Percentiles rank a stretch among this genome's conserved stretches.
phyloP scores from a whole-genome alignment of 441 rosid species.

The Pelargonium cotyledonis region DNA sequence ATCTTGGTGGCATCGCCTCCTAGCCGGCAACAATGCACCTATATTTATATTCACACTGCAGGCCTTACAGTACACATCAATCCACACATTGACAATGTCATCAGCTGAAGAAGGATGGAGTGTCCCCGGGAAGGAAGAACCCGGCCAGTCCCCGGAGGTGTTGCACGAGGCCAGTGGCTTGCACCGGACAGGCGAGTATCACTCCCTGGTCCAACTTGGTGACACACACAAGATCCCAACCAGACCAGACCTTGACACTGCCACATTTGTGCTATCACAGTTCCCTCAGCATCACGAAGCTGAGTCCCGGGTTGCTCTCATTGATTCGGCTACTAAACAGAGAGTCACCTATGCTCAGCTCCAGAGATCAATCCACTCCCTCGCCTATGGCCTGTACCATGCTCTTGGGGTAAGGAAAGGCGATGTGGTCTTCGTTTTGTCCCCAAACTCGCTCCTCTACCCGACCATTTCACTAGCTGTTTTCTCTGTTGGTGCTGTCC shows the following conservation, averaged over 20 bases:
- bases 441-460: slow-evolving; percentile 51
- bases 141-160: neutral
- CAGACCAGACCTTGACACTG: slow-evolving; percentile 27
- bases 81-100: neutral
- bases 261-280: slow-evolving; percentile 39
- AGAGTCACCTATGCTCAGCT: slow-evolving; percentile 39
- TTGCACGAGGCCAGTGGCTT: slow-evolving; percentile 27
- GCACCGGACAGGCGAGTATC: slow-evolving; percentile 38
- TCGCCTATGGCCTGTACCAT: slow-evolving; percentile 40
- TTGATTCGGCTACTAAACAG: slow-evolving; percentile 33
- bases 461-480: slow-evolving; percentile 48
- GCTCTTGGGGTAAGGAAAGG: slow-evolving; percentile 45
- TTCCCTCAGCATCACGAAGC: slow-evolving; percentile 37
- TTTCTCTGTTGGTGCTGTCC: slow-evolving; percentile 50
- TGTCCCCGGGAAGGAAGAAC: slow-evolving; percentile 4
- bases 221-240: slow-evolving; percentile 31
- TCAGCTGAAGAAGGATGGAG: neutral
- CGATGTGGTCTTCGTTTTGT: slow-evolving; percentile 47
- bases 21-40: neutral
- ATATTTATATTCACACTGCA: neutral
- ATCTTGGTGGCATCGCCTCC: neutral
- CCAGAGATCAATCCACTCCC: slow-evolving; percentile 34
- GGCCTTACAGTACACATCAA: too few relatives aligned
- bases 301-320: slow-evolving; percentile 32
- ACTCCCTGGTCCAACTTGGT: slow-evolving; percentile 29